Evolutionary conservation across 2,329 filamentous ascomycete genomes (phyloP).

Genomic region (Tetracladium maxilliforme): DNA sequence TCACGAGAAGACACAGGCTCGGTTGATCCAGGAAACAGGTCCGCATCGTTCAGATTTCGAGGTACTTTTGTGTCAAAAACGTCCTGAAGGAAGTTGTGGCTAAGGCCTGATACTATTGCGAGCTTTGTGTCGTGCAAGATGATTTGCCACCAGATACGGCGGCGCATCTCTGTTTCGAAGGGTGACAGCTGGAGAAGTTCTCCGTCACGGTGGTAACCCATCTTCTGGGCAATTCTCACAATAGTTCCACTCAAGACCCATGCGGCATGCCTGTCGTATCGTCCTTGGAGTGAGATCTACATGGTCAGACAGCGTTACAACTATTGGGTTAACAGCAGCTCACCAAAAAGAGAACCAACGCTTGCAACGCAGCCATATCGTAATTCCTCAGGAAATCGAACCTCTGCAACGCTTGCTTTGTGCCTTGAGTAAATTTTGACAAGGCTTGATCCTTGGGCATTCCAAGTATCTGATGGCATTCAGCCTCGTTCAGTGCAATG

Average conservation of each 20-base stretch:
- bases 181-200: conserved; percentile 32
- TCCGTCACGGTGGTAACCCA: conserved; percentile 52
- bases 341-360: conserved; percentile 52
- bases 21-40: conserved; percentile 28
- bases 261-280: conserved; percentile 42
- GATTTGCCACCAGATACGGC: conserved; percentile 52
- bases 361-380: conserved; percentile 52
- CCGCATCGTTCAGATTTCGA: no score
- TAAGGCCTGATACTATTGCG: conserved; percentile 41
- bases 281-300: conserved; percentile 25
- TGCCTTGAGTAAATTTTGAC: no score
- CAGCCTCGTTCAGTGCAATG: conserved; percentile 39
- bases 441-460: no score
- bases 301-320: conserved; percentile 17
- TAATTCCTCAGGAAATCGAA: conserved; percentile 32
- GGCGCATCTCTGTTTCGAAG: conserved; percentile 34
- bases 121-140: conserved; percentile 41
- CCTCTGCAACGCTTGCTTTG: neutral
- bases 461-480: conserved; percentile 18
- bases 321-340: no score
- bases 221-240: conserved; percentile 50
- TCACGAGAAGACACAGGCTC: conserved; percentile 28
- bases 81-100: conserved; percentile 32
- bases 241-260: conserved; percentile 49
- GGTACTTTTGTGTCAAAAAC: conserved; percentile 41